Conservation (phyloP, 345 rosid genomes). For the Eucalyptus victrix region DNA sequence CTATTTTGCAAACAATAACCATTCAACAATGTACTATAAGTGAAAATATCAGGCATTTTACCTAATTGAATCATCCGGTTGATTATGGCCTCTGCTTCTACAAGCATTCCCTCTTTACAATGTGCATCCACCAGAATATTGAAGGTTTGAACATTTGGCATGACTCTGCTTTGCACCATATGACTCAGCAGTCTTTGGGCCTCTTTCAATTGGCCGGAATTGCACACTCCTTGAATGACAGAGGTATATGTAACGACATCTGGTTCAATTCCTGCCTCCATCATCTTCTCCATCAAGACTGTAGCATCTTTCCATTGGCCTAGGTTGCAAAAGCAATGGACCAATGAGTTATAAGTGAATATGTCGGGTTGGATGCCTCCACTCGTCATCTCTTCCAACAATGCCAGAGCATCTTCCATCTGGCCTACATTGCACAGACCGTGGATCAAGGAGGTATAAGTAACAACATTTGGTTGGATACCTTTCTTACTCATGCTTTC, state of each 20-base stretch:
- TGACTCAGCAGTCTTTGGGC: not conserved
- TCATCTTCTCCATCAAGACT: too few species aligned
- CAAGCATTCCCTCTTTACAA: too few species aligned
- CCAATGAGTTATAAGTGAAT: too few species aligned
- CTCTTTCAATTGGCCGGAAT: constrained; percentile 1
- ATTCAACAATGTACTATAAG: constrained; percentile 2
- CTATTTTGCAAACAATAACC: too few species aligned
- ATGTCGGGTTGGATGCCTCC: too few species aligned
- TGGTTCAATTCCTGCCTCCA: too few species aligned
- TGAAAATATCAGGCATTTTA: not conserved
- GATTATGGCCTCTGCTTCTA: not conserved
- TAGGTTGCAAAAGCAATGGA: too few species aligned
- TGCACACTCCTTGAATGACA: constrained; percentile 5
- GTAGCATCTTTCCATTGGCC: too few species aligned
- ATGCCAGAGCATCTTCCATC: not conserved
- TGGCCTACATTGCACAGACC: not conserved
- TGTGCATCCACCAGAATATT: too few species aligned
- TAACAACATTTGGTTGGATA: accelerated
- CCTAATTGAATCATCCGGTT: not conserved
- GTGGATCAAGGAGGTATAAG: not conserved
- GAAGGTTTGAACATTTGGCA: too few species aligned
- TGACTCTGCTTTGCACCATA: not conserved
- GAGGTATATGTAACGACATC: too few species aligned
- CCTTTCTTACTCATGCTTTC: not conserved
- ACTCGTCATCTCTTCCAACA: not conserved